A percentile compares a stretch with the other conserved stretches of the same genome.
These are phyloP conservation scores for Fusarium drepaniforme DNA, from an alignment of 2,329 filamentous ascomycete species.

Conservation along the genomic window DNA sequence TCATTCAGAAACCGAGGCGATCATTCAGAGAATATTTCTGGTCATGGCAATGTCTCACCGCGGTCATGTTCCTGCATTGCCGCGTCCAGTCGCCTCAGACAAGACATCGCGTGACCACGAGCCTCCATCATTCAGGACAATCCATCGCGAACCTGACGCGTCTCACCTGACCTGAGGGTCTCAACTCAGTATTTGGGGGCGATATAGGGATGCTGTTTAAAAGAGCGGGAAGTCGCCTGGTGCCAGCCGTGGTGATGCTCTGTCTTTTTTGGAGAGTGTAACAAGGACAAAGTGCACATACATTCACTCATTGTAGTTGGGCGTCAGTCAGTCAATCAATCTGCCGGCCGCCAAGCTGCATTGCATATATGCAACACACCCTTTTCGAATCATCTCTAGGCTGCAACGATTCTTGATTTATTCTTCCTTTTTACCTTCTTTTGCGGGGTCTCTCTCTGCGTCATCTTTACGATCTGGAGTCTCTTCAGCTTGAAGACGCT, in stretches of 20 bases:
- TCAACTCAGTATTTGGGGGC: not conserved
- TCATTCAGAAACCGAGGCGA: conserved; percentile 6
- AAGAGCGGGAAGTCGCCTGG: conserved; percentile 4
- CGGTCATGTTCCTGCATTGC: conserved; percentile 40
- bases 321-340: conserved; percentile 3
- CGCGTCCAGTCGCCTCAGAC: conserved; percentile 6
- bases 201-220: conserved; percentile 20
- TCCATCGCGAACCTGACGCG: conserved; percentile 37
- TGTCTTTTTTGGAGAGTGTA: conserved; percentile 13
- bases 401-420: not conserved
- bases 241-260: conserved; percentile 15
- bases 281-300: conserved; percentile 9
- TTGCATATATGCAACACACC: conserved; percentile 30
- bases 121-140: conserved; percentile 33
- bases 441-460: not conserved
- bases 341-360: conserved; percentile 22
- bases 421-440: not conserved
- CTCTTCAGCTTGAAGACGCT: conserved; percentile 17
- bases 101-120: conserved; percentile 28
- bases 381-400: not conserved
- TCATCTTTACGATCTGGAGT: conserved; percentile 25
- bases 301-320: conserved; percentile 5
- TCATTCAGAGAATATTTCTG: conserved; percentile 28
- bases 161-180: conserved; percentile 33
- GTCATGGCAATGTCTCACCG: conserved; percentile 34